Percentiles rank a stretch among this genome's conserved stretches.
Evolutionary conservation across 2,329 filamentous ascomycete species (phyloP).

Genomic region (Stagonosporopsis vannaccii): DNA sequence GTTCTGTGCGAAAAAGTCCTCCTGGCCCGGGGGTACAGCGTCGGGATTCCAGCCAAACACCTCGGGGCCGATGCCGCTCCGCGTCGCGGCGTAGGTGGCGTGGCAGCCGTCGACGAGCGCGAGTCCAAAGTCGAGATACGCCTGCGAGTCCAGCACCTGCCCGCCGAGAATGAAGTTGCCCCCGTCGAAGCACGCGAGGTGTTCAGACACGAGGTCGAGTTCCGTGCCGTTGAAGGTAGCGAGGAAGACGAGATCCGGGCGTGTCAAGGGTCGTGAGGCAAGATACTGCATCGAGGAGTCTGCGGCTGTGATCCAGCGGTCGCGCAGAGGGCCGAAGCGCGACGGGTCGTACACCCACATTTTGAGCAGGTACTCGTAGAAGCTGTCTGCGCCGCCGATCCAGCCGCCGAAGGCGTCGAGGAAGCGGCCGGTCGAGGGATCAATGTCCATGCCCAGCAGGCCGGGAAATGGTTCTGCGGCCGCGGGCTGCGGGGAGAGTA

Average conservation of each 20-base stretch:
- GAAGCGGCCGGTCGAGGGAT: constrained; percentile 71
- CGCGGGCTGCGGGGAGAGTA: constrained; percentile 70
- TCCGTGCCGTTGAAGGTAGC: constrained; percentile 62
- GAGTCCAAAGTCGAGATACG: constrained; percentile 78
- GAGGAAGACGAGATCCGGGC: constrained; percentile 76
- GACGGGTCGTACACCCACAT: constrained; percentile 81
- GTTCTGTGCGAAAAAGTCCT: constrained; percentile 67
- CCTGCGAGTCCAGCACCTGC: constrained; percentile 67
- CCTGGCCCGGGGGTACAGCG: constrained; percentile 46
- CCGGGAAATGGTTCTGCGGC: constrained; percentile 77
- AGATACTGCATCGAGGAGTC: constrained; percentile 78
- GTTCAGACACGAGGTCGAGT: constrained; percentile 51
- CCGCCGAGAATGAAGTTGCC: constrained; percentile 87
- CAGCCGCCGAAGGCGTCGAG: constrained; percentile 74
- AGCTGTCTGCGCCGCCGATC: constrained; percentile 79
- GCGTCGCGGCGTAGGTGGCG: constrained; percentile 72
- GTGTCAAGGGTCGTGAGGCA: constrained; percentile 69
- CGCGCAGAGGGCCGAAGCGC: constrained; percentile 70
- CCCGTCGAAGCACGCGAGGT: constrained; percentile 80
- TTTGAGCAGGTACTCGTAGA: constrained; percentile 91
- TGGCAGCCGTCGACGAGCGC: constrained; percentile 75
- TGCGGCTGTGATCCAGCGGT: constrained; percentile 76
- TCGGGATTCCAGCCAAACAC: constrained; percentile 50
- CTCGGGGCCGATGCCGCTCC: constrained; percentile 80
- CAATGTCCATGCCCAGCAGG: constrained; percentile 72